Percentiles rank a stretch among this genome's conserved stretches.
These are phyloP conservation scores for Ziziphus jujuba DNA, from an alignment of 306 rosid genomes.

Conservation along the genomic window DNA sequence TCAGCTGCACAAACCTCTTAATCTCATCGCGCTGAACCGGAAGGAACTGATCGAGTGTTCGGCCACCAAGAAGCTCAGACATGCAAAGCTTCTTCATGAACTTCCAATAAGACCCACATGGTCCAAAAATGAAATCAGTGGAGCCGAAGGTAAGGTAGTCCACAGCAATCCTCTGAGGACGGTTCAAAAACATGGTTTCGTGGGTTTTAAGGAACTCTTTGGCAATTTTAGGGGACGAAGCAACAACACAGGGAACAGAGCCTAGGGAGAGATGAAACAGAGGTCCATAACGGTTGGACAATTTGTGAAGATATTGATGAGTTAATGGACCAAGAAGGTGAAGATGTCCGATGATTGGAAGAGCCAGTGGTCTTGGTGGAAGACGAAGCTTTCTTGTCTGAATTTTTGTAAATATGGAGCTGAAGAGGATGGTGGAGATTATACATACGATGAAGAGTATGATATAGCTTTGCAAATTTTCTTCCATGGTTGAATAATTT, in stretches of 20 bases:
- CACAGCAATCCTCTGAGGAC: conserved; percentile 10
- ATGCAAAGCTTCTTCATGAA: conserved; percentile 56
- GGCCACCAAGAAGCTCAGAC: conserved; percentile 57
- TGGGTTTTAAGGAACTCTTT: conserved; percentile 40
- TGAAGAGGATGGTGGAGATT: conserved; percentile 28
- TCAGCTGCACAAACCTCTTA: conserved; percentile 18
- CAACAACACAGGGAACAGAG: conserved; percentile 38
- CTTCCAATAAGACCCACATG: conserved; percentile 38
- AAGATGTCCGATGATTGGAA: conserved; percentile 47
- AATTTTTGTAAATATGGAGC: conserved; percentile 27
- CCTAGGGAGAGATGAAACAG: conserved; percentile 35
- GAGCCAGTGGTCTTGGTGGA: conserved; percentile 39
- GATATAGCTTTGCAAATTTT: conserved; percentile 32
- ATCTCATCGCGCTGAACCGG: conserved; percentile 51
- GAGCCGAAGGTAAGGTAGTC: conserved; percentile 14
- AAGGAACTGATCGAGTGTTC: conserved; percentile 35
- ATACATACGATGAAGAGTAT: conserved; percentile 36
- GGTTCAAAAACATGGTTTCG: conserved; percentile 19
- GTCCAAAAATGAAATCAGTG: conserved; percentile 11
- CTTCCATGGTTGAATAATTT: conserved; percentile 32
- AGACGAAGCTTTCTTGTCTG: conserved; percentile 11
- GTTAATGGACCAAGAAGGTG: conserved; percentile 43
- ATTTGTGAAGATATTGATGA: conserved; percentile 45
- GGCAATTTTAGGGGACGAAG: conserved; percentile 38
- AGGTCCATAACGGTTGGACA: conserved; percentile 37